Base-by-base conservation (phyloP, 177 flowering plant genomes). In the Telopea speciosissima region DNA sequence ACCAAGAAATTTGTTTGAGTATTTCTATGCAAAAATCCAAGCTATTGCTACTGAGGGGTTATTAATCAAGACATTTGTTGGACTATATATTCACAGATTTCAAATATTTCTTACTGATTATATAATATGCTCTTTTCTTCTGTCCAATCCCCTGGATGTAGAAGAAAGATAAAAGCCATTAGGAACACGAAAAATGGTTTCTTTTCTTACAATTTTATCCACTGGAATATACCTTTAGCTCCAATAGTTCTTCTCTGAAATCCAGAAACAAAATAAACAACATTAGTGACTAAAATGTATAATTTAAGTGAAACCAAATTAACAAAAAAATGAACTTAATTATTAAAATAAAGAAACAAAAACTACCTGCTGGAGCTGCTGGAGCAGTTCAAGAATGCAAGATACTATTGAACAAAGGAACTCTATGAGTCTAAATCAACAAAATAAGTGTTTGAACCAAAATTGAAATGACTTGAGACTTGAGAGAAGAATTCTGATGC, bases 61-160 rank as follows among this genome's bases (percentile, higher is more conserved):
- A 23, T 25, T 19, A 44, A 45, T 56, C 13, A 28, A 67, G 63
- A 65, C 36, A 25, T 23, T 28, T 63, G 66, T 36, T 36, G 31
- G 31, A 16, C n/a, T n/a, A 1, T 11, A 58, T 1, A 58, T 58
- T 54, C 59, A 54, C n/a, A 6, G n/a, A 7, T 19, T 58, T 3
- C 8, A 60, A 25, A 24, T 17, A 11, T 24, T 40, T 16, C 85
- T 83, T 81, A 93, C 98, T 63, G 89, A 81, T 59, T 49, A 94
- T 92, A 78, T 85, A 81, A 13, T 83, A 90, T 17, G 97, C 97
- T 71, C 85, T 80, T 73, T 87, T 90, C n/a, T n/a, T n/a, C 49
- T 67, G 64, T 62, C 99, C 99, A 78, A 94, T 92, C 13, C 99
- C 97, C 97, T 93, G 81, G 58, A 49, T 23, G 52, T 69, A 72